Percentiles rank a stretch among this genome's conserved stretches.
Conservation (phyloP, 208 protist species). For the Acanthamoeba castellanii region DNA sequence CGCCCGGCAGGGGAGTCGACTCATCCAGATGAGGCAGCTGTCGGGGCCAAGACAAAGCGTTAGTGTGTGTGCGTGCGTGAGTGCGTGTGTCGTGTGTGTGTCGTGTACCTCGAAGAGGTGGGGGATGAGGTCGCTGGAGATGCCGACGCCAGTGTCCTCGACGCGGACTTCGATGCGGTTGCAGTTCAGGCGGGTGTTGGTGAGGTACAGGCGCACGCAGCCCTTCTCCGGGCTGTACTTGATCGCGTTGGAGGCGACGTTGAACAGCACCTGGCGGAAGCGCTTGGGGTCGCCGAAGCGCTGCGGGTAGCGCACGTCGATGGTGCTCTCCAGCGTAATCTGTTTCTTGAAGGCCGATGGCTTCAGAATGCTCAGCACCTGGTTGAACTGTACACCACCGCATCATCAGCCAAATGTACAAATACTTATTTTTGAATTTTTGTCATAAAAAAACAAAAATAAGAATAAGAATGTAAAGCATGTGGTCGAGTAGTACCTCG, state of each 20-base stretch:
- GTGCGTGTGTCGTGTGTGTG: too few relatives aligned
- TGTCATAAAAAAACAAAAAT: not conserved
- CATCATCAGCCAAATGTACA: not conserved
- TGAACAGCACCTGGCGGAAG: constrained; percentile 29
- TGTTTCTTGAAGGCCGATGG: constrained; percentile 45
- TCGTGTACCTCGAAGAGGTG: constrained; percentile 27
- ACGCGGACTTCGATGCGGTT: constrained; percentile 16
- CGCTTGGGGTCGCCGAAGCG: constrained; percentile 39
- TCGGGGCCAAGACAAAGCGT: not conserved
- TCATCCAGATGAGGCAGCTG: not conserved
- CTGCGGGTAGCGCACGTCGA: constrained; percentile 25
- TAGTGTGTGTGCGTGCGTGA: too few relatives aligned
- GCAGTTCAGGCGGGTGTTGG: not conserved
- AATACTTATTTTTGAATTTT: too few relatives aligned
- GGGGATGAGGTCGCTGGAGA: not conserved
- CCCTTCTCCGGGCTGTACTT: constrained; percentile 8
- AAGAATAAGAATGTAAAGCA: not conserved
- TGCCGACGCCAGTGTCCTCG: constrained; percentile 10
- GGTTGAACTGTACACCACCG: not conserved
- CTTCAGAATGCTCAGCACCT: constrained; percentile 15
- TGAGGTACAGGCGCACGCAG: not conserved
- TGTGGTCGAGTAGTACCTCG: not conserved
- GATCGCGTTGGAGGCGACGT: constrained; percentile 47
- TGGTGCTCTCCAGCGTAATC: not conserved
- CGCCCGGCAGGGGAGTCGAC: not conserved